Base-by-base conservation (phyloP, 768 basidiomycete genomes). In the Suillus paluster region DNA sequence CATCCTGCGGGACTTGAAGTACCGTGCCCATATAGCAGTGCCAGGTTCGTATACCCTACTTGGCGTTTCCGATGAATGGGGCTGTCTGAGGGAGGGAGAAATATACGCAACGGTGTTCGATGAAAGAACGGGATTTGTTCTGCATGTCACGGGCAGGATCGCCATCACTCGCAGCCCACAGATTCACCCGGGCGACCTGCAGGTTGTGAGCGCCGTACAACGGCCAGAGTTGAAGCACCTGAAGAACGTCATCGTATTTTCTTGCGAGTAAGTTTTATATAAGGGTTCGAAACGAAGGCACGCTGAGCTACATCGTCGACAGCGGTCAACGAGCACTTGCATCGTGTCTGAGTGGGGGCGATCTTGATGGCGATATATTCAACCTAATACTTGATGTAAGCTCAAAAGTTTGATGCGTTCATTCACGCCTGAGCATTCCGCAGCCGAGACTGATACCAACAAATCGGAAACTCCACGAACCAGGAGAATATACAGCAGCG, bases 351-450 rank as follows among this genome's bases (percentile, higher is more conserved):
- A 88, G 88, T 4, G 89, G 89, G 1, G 89, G 89, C 0, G 90
- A 91, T 68, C 75, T 90, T 11, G 89, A 91, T 68, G 89, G 88
- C 25, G 87, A 89, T 60, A 71, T 77, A 11, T 88, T 85, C 62
- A 86, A 85, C 60, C 63, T 87, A 0, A 79, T 85, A 39, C 81
- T 82, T 4, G 60, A 61, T 38, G 73, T 6, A 63, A 73, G 23
- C 68, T 76, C 19, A 17, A 39, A 25, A 1, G 17, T 39, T 41
- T 3, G 10, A 25, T 19, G 1, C 10, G 2, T 27, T 1, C 17
- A 2, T 50, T 50, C 27, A 55, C 36, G 10, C 2, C 11, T 55
- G 17, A 55, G 5, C 10, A 6, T 7, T 25, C 17, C 38, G 10
- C 4, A 55, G 54, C 79, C 81, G 15, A 71, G 72, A 41, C 80